A percentile compares a stretch with the other conserved stretches of the same genome.
These are phyloP conservation scores for Pseudocercospora crystallina DNA, from an alignment of 2,329 filamentous ascomycete genomes.

Conservation along the genomic window DNA sequence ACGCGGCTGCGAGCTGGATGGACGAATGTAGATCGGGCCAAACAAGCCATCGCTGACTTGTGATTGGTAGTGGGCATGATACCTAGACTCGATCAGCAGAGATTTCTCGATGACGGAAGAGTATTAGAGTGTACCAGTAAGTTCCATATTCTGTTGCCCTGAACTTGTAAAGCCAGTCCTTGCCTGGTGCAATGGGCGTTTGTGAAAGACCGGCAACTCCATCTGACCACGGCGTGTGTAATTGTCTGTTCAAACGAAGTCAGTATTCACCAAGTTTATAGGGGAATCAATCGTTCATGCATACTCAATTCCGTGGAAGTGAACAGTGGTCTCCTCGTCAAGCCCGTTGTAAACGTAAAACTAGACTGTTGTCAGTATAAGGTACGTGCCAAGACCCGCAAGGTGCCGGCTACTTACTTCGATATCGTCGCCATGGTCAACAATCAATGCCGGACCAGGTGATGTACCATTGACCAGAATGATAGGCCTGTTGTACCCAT, in stretches of 20 bases:
- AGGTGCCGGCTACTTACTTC: slow-evolving; percentile 5
- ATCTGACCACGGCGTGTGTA: slow-evolving; percentile 24
- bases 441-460: slow-evolving; percentile 15
- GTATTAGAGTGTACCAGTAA: slow-evolving; percentile 13
- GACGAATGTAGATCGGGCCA: slow-evolving; percentile 18
- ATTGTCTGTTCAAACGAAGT: slow-evolving; percentile 4
- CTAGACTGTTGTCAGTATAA: not conserved
- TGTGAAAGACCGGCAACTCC: slow-evolving; percentile 24
- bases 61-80: slow-evolving; percentile 19
- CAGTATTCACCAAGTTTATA: not conserved
- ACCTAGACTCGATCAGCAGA: slow-evolving; percentile 7
- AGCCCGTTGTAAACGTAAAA: slow-evolving; percentile 18
- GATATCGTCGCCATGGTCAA: slow-evolving; percentile 19
- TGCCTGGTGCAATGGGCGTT: slow-evolving; percentile 19
- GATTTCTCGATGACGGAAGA: not conserved
- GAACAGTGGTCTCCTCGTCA: slow-evolving; percentile 17
- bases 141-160: slow-evolving; percentile 15
- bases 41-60: slow-evolving; percentile 18
- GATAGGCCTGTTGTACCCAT: slow-evolving; percentile 14
- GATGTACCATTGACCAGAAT: slow-evolving; percentile 20
- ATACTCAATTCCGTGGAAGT: slow-evolving; percentile 24
- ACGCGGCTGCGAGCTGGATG: not conserved
- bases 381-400: not conserved
- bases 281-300: not conserved
- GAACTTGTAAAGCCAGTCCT: slow-evolving; percentile 18